These are phyloP conservation scores for Globisporangium paddicum DNA, from an alignment of 352 stramenopile genomes.

Conservation along the genomic window DNA sequence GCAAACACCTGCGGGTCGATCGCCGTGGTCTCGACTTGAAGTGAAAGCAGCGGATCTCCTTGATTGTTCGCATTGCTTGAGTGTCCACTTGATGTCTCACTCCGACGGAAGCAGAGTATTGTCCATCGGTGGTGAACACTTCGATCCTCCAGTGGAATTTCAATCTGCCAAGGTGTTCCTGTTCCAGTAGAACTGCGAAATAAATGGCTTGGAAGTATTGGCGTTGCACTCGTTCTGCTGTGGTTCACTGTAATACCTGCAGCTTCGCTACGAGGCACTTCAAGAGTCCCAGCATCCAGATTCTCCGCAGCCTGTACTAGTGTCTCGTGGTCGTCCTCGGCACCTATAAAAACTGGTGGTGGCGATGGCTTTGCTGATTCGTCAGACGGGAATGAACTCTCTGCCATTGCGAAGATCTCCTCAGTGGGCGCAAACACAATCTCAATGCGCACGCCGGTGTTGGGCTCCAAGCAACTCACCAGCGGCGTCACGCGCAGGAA, in stretches of 20 bases:
- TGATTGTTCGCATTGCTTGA: neutral
- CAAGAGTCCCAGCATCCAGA: neutral
- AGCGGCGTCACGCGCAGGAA: slow-evolving; percentile 60
- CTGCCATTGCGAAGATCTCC: slow-evolving; percentile 30
- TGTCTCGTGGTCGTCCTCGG: neutral
- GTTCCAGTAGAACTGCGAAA: neutral
- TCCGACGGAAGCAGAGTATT: slow-evolving; percentile 58
- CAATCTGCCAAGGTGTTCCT: neutral
- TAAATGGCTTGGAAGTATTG: neutral
- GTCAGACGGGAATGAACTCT: slow-evolving; percentile 7
- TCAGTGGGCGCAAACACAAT: slow-evolving; percentile 68
- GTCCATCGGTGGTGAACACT: slow-evolving; percentile 79
- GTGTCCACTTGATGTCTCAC: slow-evolving; percentile 8
- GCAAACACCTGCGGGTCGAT: slow-evolving; percentile 47
- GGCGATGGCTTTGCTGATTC: neutral
- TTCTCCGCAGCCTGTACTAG: neutral
- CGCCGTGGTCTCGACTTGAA: slow-evolving; percentile 65
- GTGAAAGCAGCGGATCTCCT: slow-evolving; percentile 30
- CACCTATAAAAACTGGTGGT: neutral
- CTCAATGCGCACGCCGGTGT: slow-evolving; percentile 59
- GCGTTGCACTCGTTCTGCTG: neutral
- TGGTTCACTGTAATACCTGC: neutral
- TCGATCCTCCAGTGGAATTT: slow-evolving; percentile 36
- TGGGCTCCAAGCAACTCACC: slow-evolving; percentile 45
- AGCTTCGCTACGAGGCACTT: neutral